Evolutionary conservation across 2,329 filamentous ascomycete species (phyloP), one percentile per base, ranked within the genome.

Genomic region (Cordyceps javanica): DNA sequence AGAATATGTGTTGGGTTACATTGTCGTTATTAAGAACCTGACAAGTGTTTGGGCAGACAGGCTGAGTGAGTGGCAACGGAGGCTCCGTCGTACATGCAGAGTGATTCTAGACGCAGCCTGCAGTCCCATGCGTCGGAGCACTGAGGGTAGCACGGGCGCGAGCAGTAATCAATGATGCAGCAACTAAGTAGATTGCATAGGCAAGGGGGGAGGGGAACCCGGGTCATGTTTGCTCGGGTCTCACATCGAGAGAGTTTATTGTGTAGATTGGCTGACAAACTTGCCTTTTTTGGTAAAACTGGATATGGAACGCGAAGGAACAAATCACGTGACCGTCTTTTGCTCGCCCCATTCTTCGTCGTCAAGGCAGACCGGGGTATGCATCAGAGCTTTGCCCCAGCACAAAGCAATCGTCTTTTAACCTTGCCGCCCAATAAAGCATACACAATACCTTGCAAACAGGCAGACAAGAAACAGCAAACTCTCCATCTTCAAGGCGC

Each of bases 401-500:
- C 45, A 55, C 39, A 41, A 49, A 56, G 44, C 54, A 50, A 16
- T 34, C 54, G 26, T 8, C 26, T 32, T 28, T 21, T 6, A 11
- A 25, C 11, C 26, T 45, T n/a, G 26, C 14, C 13, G 32, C 34
- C 26, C 34, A 48, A 42, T n/a, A 49, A 26, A 56, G 26, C 13
- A 19, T 10, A 25, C 23, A 8, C 44, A 26, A 28, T 23, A 56
- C 69, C 65, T 90, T 81, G 25, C 88, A 89, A 21, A 96, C 75
- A 62, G 90, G 95, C 14, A 42, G 13, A 36, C 26, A 23, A 19
- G 42, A 7, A 34, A n/a, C 41, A 23, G 34, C 44, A 36, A 50
- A 10, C 32, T 32, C 23, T 26, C 9, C 19, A n/a, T 26, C 16
- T 49, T 26, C n/a, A n/a, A 34, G 41, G 45, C 54, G 45, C 54